phyloP scores from a whole-genome alignment of 2,329 filamentous ascomycete genomes.

The Pestalotiopsis sp. region DNA sequence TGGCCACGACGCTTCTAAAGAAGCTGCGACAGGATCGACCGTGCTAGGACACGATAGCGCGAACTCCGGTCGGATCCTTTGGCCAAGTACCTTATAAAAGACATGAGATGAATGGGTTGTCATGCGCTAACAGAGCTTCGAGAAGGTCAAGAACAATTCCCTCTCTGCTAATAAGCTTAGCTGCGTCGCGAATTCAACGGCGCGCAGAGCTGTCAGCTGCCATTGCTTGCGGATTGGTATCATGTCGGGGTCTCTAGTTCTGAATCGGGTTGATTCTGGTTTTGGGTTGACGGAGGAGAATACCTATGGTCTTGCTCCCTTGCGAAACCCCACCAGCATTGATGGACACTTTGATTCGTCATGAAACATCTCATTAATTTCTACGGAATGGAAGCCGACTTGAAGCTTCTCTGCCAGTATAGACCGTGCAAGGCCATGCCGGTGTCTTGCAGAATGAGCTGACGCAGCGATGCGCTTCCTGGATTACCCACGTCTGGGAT shows the following conservation, averaged over 20 bases:
- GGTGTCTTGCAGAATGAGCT: not conserved
- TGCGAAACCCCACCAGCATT: not conserved
- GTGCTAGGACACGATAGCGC: not conserved
- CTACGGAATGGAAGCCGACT: not conserved
- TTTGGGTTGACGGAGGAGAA: not conserved
- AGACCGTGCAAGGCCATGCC: constrained; percentile 6
- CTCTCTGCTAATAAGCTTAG: not conserved
- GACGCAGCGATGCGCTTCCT: constrained; percentile 1
- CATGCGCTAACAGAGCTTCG: constrained; percentile 1
- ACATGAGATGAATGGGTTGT: not conserved
- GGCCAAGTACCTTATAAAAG: not conserved
- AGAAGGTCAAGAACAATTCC: constrained; percentile 3
- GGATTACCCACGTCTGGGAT: not conserved
- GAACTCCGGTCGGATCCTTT: not conserved
- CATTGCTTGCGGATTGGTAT: not conserved
- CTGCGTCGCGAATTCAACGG: constrained; percentile 1
- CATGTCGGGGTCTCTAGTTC: not conserved
- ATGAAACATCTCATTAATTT: not conserved
- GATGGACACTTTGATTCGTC: not conserved
- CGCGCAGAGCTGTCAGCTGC: constrained; percentile 3
- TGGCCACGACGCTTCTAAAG: not conserved
- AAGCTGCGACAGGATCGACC: not conserved
- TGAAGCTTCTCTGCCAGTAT: not conserved
- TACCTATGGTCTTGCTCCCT: not conserved
- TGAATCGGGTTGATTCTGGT: not conserved